phyloP scores from a whole-genome alignment of 352 stramenopile genomes.

The Phytophthora pseudosyringae region DNA sequence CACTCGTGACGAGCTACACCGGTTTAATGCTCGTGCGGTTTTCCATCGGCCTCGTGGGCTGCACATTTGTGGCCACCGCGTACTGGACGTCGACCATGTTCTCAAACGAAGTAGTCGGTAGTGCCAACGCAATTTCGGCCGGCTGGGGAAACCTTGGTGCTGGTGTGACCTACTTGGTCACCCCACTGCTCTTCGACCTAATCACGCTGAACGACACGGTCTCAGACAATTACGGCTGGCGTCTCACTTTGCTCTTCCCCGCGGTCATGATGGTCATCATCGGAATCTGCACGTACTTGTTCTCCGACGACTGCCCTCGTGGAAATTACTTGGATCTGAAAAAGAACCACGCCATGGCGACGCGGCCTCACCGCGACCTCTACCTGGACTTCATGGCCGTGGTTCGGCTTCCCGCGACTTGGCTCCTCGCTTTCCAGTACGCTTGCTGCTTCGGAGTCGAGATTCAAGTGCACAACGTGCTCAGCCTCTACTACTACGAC shows the following conservation, averaged over 20 bases:
- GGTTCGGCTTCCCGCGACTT: constrained; percentile 61
- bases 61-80: constrained; percentile 62
- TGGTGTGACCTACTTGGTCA: constrained; percentile 84
- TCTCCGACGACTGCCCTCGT: constrained; percentile 31
- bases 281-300: constrained; percentile 49
- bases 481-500: constrained; percentile 90
- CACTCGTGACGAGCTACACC: constrained; percentile 72
- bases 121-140: constrained; percentile 55
- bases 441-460: constrained; percentile 94
- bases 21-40: constrained; percentile 85
- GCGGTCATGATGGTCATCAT: too few species aligned
- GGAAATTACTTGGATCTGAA: constrained; percentile 61
- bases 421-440: constrained; percentile 93
- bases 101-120: constrained; percentile 27
- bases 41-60: constrained; percentile 93
- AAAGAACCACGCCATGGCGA: constrained; percentile 58
- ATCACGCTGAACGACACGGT: constrained; percentile 61
- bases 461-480: constrained; percentile 94
- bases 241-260: too few species aligned
- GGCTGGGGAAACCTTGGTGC: constrained; percentile 95
- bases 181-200: constrained; percentile 84
- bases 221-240: constrained; percentile 41
- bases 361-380: too few species aligned
- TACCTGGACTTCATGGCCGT: constrained; percentile 61
- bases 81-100: constrained; percentile 39